Evolutionary conservation across 805 yeast genomes (phyloP).

Genomic region (Ogataea wickerhamii): DNA sequence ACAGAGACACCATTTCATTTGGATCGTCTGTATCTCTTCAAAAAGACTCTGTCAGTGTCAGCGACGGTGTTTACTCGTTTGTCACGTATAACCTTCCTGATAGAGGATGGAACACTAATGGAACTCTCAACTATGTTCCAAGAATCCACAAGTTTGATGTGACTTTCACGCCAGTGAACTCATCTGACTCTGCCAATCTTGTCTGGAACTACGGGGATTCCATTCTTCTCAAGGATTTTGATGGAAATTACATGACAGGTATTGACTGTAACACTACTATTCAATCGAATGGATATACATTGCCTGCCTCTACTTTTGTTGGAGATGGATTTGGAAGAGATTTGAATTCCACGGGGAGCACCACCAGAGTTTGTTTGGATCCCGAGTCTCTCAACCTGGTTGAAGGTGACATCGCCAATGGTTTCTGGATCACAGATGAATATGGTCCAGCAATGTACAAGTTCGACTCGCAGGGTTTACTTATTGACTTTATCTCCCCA

Average conservation of each 20-base stretch:
- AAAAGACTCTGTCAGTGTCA: slow-evolving; percentile 20
- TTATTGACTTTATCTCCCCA: slow-evolving; percentile 27
- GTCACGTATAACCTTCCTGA: slow-evolving; percentile 31
- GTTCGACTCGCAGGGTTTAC: slow-evolving; percentile 25
- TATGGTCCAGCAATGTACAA: slow-evolving; percentile 32
- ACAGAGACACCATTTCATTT: slow-evolving; percentile 31
- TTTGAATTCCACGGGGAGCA: slow-evolving; percentile 15
- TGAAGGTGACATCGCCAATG: slow-evolving; percentile 29
- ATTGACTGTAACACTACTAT: slow-evolving; percentile 29
- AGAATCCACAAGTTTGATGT: slow-evolving; percentile 26
- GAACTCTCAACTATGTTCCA: slow-evolving; percentile 28
- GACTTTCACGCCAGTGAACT: slow-evolving; percentile 23
- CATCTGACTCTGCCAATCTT: slow-evolving; percentile 21
- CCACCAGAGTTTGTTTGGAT: slow-evolving; percentile 30
- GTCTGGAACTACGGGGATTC: slow-evolving; percentile 29
- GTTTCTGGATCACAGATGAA: slow-evolving; percentile 34
- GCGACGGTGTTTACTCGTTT: slow-evolving; percentile 26
- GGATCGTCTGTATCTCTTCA: slow-evolving; percentile 31
- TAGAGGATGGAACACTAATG: slow-evolving; percentile 33
- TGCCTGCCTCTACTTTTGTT: slow-evolving; percentile 27
- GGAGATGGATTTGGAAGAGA: slow-evolving; percentile 33
- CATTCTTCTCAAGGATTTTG: slow-evolving; percentile 29
- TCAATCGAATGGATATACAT: slow-evolving; percentile 20
- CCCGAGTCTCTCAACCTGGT: slow-evolving; percentile 29
- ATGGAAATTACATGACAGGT: slow-evolving; percentile 29